Conservation (phyloP, 257 asterid species). For the Solanum chaucha region DNA sequence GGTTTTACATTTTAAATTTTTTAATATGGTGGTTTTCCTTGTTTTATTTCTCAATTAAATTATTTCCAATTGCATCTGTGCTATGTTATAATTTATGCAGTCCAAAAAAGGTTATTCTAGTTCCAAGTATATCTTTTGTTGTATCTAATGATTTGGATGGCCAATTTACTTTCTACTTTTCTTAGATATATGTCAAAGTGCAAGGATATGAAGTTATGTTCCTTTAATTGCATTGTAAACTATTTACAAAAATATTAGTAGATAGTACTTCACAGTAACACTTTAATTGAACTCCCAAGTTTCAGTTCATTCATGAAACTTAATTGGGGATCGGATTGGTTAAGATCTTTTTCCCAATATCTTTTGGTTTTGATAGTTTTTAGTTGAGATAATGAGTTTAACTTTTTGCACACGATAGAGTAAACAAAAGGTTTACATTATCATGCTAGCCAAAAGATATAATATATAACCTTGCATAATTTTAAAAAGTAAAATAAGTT, state of each 20-base stretch:
- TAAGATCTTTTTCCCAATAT: no score
- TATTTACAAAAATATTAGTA: no score
- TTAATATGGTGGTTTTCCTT: background rate
- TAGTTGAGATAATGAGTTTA: background rate
- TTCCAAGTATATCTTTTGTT: background rate
- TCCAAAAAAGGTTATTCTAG: background rate
- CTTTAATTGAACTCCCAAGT: background rate
- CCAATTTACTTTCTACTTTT: background rate
- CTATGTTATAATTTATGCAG: background rate
- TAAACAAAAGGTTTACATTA: no score
- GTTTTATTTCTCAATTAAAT: background rate
- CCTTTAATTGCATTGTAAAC: no score
- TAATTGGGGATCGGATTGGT: no score
- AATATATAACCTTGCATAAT: background rate
- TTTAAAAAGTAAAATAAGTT: no score
- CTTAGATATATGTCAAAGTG: background rate
- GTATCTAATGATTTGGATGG: background rate
- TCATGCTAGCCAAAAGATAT: background rate
- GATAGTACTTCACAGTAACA: background rate
- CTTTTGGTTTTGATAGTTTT: background rate
- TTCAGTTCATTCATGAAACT: background rate
- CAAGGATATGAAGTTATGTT: background rate
- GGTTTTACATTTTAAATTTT: no score
- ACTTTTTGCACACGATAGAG: background rate
- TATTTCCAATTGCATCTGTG: background rate